phyloP scores from a whole-genome alignment of 352 stramenopile genomes.

The Phytophthora aleatoria region DNA sequence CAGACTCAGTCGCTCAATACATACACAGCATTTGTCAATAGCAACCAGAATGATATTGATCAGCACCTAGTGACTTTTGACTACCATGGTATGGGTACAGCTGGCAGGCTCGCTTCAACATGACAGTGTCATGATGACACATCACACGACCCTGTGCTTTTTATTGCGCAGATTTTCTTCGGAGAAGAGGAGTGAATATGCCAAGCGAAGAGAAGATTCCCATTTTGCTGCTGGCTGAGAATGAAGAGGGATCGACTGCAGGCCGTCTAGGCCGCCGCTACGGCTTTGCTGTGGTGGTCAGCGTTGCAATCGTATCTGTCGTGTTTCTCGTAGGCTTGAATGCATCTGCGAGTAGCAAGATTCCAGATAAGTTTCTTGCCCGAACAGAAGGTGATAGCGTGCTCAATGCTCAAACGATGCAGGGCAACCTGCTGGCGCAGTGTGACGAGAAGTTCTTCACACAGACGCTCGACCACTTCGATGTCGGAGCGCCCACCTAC shows the following conservation, averaged over 20 bases:
- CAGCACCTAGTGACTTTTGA: not conserved
- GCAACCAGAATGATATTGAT: conserved; percentile 6
- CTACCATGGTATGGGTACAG: not conserved
- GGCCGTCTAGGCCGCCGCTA: not conserved
- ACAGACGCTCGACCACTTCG: conserved; percentile 82
- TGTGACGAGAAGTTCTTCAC: conserved; percentile 78
- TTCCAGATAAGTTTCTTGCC: not conserved
- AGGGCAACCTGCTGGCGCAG: conserved; percentile 47
- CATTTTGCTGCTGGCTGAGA: conserved; percentile 15
- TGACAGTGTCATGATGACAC: conserved; percentile 20
- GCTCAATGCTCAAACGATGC: conserved; percentile 12
- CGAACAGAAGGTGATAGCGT: conserved; percentile 34
- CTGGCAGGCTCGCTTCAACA: conserved; percentile 14
- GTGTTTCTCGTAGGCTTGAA: conserved; percentile 12
- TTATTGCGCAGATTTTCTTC: conserved; percentile 10
- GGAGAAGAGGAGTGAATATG: conserved; percentile 12
- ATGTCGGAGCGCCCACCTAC: conserved; percentile 62
- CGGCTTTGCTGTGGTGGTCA: not conserved
- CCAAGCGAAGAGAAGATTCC: conserved; percentile 22
- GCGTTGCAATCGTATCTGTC: not conserved
- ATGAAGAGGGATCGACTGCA: conserved; percentile 10
- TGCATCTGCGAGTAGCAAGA: not conserved
- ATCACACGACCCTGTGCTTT: conserved; percentile 2
- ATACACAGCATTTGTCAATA: conserved; percentile 9
- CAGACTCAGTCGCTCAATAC: not conserved